Conservation (phyloP, 495 filamentous ascomycete species). For the Xylaria curta region DNA sequence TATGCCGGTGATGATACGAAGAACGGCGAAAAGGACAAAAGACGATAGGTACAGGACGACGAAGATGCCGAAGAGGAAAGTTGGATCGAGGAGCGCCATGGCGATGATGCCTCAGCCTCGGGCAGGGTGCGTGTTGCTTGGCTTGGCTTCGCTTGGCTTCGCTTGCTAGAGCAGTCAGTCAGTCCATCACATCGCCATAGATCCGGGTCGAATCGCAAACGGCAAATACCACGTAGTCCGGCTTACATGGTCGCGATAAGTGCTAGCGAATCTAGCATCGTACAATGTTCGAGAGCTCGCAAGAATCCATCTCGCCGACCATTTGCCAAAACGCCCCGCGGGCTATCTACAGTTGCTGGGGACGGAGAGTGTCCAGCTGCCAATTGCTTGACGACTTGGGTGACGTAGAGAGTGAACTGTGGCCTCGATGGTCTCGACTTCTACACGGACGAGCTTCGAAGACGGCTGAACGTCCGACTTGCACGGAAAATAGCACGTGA, state of each 20-base stretch:
- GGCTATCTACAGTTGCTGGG: not conserved
- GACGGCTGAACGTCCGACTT: not conserved
- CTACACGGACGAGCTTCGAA: not conserved
- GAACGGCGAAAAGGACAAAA: conserved; percentile 90
- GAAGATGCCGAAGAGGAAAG: conserved; percentile 82
- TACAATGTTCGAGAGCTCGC: conserved; percentile 21
- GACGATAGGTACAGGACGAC: conserved; percentile 88
- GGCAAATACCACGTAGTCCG: not conserved
- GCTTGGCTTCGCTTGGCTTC: conserved; percentile 18
- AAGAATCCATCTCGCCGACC: conserved; percentile 23
- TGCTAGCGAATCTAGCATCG: conserved; percentile 37
- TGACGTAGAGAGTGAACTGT: not conserved
- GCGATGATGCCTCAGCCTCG: conserved; percentile 29
- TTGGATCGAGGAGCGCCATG: conserved; percentile 65
- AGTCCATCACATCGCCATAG: conserved; percentile 27
- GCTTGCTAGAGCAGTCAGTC: conserved; percentile 21
- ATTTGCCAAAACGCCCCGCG: not conserved
- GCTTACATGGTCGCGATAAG: conserved; percentile 33
- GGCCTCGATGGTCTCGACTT: conserved; percentile 4
- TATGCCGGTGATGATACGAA: conserved; percentile 90
- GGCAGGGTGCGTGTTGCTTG: conserved; percentile 38
- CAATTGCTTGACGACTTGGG: not conserved
- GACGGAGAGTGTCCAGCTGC: not conserved
- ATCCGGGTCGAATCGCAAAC: not conserved
- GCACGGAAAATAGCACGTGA: not conserved